These are phyloP conservation scores for Monosporascus cannonballus DNA, from an alignment of 2,329 filamentous ascomycete genomes.

Conservation along the genomic window DNA sequence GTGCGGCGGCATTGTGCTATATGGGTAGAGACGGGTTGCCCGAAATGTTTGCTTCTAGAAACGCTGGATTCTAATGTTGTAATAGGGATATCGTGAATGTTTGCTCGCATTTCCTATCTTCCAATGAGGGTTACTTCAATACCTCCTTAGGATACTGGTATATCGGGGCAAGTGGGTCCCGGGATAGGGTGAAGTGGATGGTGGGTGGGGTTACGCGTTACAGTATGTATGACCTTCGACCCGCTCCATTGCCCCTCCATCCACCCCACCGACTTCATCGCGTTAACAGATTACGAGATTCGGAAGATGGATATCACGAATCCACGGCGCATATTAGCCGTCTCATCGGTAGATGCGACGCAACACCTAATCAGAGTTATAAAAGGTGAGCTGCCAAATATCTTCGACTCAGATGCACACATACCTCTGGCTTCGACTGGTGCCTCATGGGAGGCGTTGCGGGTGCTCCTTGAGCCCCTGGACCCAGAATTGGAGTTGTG, in stretches of 20 bases:
- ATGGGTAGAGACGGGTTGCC: neutral
- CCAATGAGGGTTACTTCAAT: too few species aligned
- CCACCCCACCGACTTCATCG: neutral
- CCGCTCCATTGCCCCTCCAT: constrained; percentile 4
- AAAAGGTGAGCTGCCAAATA: constrained; percentile 36
- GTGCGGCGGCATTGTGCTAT: constrained; percentile 12
- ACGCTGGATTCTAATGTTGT: too few species aligned
- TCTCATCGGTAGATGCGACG: constrained; percentile 42
- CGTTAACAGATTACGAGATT: constrained; percentile 1
- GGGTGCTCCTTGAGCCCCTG: too few species aligned
- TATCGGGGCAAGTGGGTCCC: too few species aligned
- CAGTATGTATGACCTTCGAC: neutral
- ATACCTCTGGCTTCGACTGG: too few species aligned
- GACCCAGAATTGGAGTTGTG: too few species aligned
- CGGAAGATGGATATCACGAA: constrained; percentile 38
- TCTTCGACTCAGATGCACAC: too few species aligned
- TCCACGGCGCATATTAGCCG: constrained; percentile 52
- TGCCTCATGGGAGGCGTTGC: too few species aligned
- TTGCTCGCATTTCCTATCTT: too few species aligned
- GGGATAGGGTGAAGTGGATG: neutral
- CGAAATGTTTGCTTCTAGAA: too few species aligned
- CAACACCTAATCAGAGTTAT: constrained; percentile 44
- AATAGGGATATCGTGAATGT: too few species aligned
- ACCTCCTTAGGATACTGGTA: too few species aligned
- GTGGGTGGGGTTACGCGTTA: neutral